Base-by-base conservation (phyloP, 2,329 filamentous ascomycete species). In the Macrophomina pseudophaseolina region DNA sequence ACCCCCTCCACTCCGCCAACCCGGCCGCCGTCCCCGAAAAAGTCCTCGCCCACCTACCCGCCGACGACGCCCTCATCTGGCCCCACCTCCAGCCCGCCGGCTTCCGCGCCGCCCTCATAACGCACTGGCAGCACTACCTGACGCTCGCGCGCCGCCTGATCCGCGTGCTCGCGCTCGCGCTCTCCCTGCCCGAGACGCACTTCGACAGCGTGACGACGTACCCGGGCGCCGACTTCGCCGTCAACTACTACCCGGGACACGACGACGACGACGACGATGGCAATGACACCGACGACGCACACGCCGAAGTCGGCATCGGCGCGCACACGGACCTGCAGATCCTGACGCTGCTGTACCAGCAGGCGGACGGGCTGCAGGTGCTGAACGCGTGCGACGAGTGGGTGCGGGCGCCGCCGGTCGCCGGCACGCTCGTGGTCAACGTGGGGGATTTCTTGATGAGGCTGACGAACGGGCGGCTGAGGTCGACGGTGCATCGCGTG, bases 361-460 rank as follows among this genome's bases (percentile, higher is more conserved):
- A 44, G 8, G 5, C 5, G 9, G 42, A 16, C 42, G 42, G 42
- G 12, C 42, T 44, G 42, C 42, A 44, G 42, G 42, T 44, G 8
- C 1, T 81, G 79, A 79, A 71, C 7, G 12, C 7, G 12, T 1
- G 12, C 12, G 42, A 16, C 7, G 8, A 44, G 42, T 44, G 42
- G 42, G 12, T 82, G 6, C 75, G 75, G 7, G 80, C 79, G 6
- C 72, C 75, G 1, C 76, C 75, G 0, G 68, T 74, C 28, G 74
- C 74, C 2, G 70, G 75, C 53, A 75, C 75, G 0, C 78, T 81
- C 32, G 79, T 81, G 2, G 78, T 80, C 40, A 81, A 81, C 52
- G 75, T 81, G 48, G 79, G 77, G 0, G 77, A 80, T 64, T 80
- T 80, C 63, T 66, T 81, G 5, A 79, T 79, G 65, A 64, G 79